Conservation (phyloP, 2,329 filamentous ascomycete genomes). For the Microsporum ferrugineum region DNA sequence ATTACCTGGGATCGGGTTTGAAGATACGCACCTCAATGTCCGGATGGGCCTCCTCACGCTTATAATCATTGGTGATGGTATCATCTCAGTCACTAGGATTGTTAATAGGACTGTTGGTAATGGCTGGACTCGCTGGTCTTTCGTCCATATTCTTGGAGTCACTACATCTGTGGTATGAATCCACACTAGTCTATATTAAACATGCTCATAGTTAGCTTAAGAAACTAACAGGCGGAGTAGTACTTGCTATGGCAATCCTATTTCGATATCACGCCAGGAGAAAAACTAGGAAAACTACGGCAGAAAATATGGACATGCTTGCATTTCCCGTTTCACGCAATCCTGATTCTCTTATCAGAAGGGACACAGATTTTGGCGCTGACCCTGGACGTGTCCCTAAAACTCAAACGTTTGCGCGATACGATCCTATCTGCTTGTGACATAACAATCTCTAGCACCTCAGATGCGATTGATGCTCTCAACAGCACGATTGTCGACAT, state of each 20-base stretch:
- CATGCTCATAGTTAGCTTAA: not conserved
- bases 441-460: slow-evolving; percentile 22
- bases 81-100: slow-evolving; percentile 48
- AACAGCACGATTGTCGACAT: slow-evolving; percentile 30
- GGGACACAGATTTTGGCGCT: slow-evolving; percentile 48
- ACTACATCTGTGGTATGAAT: slow-evolving; percentile 28
- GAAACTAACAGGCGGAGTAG: slow-evolving; percentile 14
- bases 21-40: slow-evolving; percentile 52
- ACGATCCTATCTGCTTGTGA: slow-evolving; percentile 32
- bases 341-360: slow-evolving; percentile 53
- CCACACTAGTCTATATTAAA: not conserved
- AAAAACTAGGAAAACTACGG: slow-evolving; percentile 41
- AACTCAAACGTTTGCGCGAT: slow-evolving; percentile 30
- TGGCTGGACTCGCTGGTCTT: slow-evolving; percentile 32
- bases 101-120: slow-evolving; percentile 41
- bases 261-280: slow-evolving; percentile 44
- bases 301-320: slow-evolving; percentile 42
- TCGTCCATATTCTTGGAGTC: slow-evolving; percentile 29
- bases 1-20: slow-evolving; percentile 49
- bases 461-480: slow-evolving; percentile 24
- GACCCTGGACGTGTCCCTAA: slow-evolving; percentile 35
- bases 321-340: slow-evolving; percentile 14
- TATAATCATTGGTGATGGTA: slow-evolving; percentile 56
- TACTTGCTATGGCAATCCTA: slow-evolving; percentile 54
- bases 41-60: slow-evolving; percentile 53